Percentiles rank a stretch among this genome's conserved stretches.
Conservation (phyloP, 768 basidiomycete species). For the Xanthoconium stramineum region DNA sequence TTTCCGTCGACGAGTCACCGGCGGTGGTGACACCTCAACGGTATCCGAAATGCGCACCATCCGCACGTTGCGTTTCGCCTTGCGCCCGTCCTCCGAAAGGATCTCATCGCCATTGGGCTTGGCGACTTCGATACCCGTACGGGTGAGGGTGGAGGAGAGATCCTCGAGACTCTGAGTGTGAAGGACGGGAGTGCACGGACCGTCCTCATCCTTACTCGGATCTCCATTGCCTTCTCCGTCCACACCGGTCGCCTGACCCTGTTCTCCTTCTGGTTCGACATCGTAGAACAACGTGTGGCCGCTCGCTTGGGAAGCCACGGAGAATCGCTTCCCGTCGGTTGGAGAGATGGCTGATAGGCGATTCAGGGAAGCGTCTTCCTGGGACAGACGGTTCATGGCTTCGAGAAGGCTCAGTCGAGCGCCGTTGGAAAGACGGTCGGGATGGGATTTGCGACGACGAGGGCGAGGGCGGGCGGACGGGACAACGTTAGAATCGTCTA, state of each 20-base stretch:
- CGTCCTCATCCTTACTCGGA: background rate
- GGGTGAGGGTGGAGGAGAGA: constrained; percentile 17
- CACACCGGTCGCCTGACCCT: background rate
- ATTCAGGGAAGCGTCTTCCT: constrained; percentile 6
- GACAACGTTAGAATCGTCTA: background rate
- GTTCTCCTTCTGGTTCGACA: constrained; percentile 6
- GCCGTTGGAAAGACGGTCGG: constrained; percentile 22
- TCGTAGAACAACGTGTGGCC: constrained; percentile 30
- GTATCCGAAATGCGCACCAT: constrained; percentile 25
- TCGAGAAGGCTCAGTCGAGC: constrained; percentile 27
- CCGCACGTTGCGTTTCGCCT: constrained; percentile 20
- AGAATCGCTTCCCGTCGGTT: constrained; percentile 19
- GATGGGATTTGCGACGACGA: constrained; percentile 24
- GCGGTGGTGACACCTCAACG: constrained; percentile 18
- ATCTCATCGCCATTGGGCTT: background rate
- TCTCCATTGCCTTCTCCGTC: background rate
- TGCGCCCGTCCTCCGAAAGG: background rate
- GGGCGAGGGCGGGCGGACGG: constrained; percentile 15
- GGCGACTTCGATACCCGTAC: constrained; percentile 18
- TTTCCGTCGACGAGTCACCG: constrained; percentile 16
- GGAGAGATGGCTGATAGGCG: constrained; percentile 7
- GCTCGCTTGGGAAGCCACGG: constrained; percentile 21
- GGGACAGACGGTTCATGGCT: constrained; percentile 26
- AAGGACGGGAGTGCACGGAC: background rate
- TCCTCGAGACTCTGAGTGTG: constrained; percentile 26